Conservation (phyloP, 306 rosid species). For the Trichosanthes truncata region DNA sequence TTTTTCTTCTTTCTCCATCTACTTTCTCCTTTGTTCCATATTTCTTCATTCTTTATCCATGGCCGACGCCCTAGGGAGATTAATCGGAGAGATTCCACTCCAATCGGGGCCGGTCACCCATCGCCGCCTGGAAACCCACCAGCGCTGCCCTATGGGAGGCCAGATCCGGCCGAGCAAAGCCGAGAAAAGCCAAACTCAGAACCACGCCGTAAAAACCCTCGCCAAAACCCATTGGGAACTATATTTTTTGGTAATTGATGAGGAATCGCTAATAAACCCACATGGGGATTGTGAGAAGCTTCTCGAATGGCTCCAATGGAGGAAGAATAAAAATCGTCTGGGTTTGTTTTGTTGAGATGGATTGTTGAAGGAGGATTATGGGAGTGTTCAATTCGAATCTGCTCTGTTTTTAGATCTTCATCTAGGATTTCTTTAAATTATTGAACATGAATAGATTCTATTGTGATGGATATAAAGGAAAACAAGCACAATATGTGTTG, state of each 20-base stretch:
- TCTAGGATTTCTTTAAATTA: no score
- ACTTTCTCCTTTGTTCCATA: no score
- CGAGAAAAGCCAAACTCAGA: conserved; percentile 4
- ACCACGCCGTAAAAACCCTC: not conserved
- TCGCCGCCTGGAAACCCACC: conserved; percentile 25
- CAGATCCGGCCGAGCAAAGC: conserved; percentile 31
- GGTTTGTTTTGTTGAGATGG: not conserved
- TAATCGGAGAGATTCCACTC: conserved; percentile 37
- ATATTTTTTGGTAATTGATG: not conserved
- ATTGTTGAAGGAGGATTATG: not conserved
- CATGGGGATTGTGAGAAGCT: not conserved
- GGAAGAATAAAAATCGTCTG: not conserved
- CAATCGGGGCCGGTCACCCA: conserved; percentile 41
- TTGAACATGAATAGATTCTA: no score
- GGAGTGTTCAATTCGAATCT: no score
- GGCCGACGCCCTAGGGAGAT: no score
- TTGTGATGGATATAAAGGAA: no score
- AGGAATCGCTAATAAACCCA: not conserved
- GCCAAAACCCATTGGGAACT: not conserved
- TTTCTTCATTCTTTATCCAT: no score
- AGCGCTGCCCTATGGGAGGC: conserved; percentile 51
- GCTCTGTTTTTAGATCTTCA: no score
- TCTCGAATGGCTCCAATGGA: conserved; percentile 1
- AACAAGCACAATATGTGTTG: conserved; percentile 25
- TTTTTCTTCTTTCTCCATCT: no score